Evolutionary conservation across 2,329 filamentous ascomycete species (phyloP), one percentile per base, ranked within the genome.

Genomic region (Aspergillus chevalieri): DNA sequence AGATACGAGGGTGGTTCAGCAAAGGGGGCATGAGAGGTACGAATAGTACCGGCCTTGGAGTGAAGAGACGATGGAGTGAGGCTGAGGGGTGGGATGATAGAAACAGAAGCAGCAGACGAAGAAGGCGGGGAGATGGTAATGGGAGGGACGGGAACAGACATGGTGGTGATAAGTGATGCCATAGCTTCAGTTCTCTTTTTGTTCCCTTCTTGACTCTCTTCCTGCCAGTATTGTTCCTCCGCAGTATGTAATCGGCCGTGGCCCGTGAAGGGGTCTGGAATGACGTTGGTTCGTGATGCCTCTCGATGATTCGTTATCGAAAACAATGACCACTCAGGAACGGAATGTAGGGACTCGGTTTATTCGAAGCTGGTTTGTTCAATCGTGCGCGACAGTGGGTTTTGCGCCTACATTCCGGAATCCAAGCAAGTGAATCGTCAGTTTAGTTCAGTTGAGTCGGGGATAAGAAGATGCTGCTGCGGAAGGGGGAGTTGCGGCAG

Each of bases 111-210:
- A 51, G 54, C 58, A 43, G 65, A 59, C 54, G 59, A 52, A 56
- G 57, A 54, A 68, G 51, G 60, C 55, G 52, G 57, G 60, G 17
- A 41, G 10, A 41, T 21, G 38, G 19, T 14, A 41, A 59, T 59
- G 65, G 68, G 66, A 52, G 54, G 55, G 61, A 59, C 62, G 66
- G 69, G 69, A 56, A 87, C 84, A 74, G 77, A 89, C 85, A 89
- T 87, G 68, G 87, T 90, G 60, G 85, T 88, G 66, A 90, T 85
- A 74, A 90, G 87, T 58, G 85, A 86, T 66, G 85, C 81, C 86
- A 89, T 89, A 33, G 48, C 57, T 44, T 26, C 24, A 17, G 10
- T 24, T 44, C 26, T 26, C 28, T 36, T 34, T 10, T 19, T 12
- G 17, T 7, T 26, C n/a, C 10, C 10, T 44, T 10, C 42, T 41